Conservation (phyloP, 2,329 filamentous ascomycete species). For the Fusarium sp. region DNA sequence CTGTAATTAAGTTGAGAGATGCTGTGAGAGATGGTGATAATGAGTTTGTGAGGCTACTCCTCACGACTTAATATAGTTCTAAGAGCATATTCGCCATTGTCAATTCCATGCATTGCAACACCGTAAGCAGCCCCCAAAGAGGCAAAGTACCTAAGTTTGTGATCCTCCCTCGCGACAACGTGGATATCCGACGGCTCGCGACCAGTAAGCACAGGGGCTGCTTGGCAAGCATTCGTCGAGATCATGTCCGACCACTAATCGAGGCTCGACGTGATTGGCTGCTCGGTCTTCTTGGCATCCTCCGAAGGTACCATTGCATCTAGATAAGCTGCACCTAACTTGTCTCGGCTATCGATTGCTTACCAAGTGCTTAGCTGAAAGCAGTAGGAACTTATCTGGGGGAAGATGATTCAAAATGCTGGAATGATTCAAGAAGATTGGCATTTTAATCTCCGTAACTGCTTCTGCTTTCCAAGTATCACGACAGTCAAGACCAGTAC, state of each 20-base stretch:
- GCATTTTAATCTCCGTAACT: too few species aligned
- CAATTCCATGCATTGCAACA: background rate
- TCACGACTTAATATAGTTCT: slow-evolving; percentile 11
- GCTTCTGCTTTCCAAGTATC: too few species aligned
- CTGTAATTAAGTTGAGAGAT: too few species aligned
- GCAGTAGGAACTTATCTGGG: too few species aligned
- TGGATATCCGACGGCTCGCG: slow-evolving; percentile 18
- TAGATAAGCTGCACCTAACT: background rate
- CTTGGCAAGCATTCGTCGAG: background rate
- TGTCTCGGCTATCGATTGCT: too few species aligned
- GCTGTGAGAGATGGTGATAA: background rate
- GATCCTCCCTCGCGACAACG: slow-evolving; percentile 9
- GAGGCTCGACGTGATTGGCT: background rate
- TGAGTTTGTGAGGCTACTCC: background rate
- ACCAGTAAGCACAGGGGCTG: background rate
- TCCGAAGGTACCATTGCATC: background rate
- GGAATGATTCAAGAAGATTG: too few species aligned
- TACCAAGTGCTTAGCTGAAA: too few species aligned
- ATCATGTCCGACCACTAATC: background rate
- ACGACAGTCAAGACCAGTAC: too few species aligned
- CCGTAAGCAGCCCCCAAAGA: background rate
- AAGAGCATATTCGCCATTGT: background rate
- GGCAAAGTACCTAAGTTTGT: too few species aligned
- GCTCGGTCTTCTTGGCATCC: slow-evolving; percentile 15
- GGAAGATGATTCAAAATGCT: too few species aligned